phyloP scores from a whole-genome alignment of 345 rosid genomes.

The Clarkia xantiana region DNA sequence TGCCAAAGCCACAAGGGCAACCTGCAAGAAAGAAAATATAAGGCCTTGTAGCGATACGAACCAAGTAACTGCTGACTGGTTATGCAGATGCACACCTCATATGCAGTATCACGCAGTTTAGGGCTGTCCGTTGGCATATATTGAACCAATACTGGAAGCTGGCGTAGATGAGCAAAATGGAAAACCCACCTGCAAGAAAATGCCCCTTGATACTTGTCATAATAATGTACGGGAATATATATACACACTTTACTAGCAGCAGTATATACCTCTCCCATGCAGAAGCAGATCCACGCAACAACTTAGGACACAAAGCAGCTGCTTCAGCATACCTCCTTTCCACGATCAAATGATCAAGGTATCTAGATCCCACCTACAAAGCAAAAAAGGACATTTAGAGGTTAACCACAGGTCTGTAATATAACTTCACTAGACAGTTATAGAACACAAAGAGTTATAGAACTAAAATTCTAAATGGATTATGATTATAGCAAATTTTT shows the following conservation, averaged over 20 bases:
- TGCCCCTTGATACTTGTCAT: slow-evolving; percentile 12
- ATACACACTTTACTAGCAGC: slow-evolving; percentile 1
- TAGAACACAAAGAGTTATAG: no score
- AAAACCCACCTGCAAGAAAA: slow-evolving; percentile 80
- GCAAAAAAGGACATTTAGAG: slow-evolving; percentile 2
- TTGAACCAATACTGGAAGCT: slow-evolving; percentile 89
- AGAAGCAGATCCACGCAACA: slow-evolving; percentile 83
- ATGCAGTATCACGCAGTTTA: slow-evolving; percentile 88
- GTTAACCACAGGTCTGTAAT: neutral
- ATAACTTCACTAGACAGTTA: no score
- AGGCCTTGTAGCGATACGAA: no score
- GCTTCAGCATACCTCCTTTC: slow-evolving; percentile 96
- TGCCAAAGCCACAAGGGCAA: slow-evolving; percentile 94
- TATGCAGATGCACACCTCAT: slow-evolving; percentile 46
- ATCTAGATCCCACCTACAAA: slow-evolving; percentile 88
- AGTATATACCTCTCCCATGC: slow-evolving; percentile 88
- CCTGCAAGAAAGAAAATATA: slow-evolving; percentile 30
- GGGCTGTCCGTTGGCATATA: slow-evolving; percentile 89
- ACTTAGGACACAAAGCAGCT: slow-evolving; percentile 92
- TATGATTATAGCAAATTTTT: no score
- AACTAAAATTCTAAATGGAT: no score
- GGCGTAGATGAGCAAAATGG: slow-evolving; percentile 98
- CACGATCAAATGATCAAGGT: slow-evolving; percentile 96
- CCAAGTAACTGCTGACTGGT: no score
- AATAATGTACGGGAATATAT: slow-evolving; percentile 3